Conservation (phyloP, 768 basidiomycete species). For the Collybia nuda region DNA sequence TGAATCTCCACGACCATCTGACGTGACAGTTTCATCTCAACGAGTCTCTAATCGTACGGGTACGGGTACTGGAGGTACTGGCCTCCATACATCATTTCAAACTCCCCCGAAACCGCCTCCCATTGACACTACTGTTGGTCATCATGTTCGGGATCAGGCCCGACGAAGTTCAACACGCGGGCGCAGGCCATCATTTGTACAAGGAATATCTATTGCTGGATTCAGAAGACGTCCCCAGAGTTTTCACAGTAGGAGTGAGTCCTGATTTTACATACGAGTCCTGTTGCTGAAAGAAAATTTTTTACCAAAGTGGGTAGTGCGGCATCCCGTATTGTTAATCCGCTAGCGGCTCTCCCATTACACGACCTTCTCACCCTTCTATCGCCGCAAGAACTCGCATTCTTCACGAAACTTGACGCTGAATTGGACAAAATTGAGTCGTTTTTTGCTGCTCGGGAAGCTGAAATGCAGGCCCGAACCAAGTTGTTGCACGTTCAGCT, state of each 20-base stretch:
- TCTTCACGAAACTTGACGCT: slow-evolving; percentile 74
- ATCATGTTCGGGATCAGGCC: neutral
- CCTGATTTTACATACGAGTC: neutral
- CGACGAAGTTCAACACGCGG: neutral
- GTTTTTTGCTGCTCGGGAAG: slow-evolving; percentile 77
- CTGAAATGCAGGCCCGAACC: slow-evolving; percentile 52
- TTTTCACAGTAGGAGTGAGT: neutral
- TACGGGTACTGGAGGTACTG: too few relatives aligned
- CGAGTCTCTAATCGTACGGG: too few relatives aligned
- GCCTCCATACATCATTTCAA: too few relatives aligned
- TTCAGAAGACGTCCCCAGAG: neutral
- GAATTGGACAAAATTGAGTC: slow-evolving; percentile 84
- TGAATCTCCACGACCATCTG: too few relatives aligned
- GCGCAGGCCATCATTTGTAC: neutral
- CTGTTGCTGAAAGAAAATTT: neutral
- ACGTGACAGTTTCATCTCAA: too few relatives aligned
- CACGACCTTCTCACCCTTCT: slow-evolving; percentile 53
- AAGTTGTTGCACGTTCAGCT: slow-evolving; percentile 65
- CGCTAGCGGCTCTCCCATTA: slow-evolving; percentile 35
- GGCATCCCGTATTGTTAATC: slow-evolving; percentile 6
- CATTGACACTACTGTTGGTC: neutral
- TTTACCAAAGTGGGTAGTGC: neutral
- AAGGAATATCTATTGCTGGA: neutral
- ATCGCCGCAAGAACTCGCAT: slow-evolving; percentile 59
- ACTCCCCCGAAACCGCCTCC: too few relatives aligned